These are phyloP conservation scores for Vairimorpha necatrix DNA, from an alignment of 371 early-diverging fungal species.

Conservation along the genomic window DNA sequence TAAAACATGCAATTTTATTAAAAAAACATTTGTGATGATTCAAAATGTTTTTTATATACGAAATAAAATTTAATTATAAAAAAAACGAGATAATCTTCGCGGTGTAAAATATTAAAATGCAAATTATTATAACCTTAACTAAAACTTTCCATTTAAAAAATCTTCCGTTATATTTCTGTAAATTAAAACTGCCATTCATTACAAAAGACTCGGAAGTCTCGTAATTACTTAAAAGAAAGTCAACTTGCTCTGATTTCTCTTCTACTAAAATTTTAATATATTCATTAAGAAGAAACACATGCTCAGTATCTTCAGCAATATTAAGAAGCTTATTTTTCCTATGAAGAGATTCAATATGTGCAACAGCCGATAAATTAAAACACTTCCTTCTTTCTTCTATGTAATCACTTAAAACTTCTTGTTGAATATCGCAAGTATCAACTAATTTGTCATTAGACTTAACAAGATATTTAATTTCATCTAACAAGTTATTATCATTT, in stretches of 20 bases:
- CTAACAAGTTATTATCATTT: not conserved
- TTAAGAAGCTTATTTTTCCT: not conserved
- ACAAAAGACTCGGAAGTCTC: not conserved
- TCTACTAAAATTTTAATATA: not conserved
- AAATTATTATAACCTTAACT: too few species aligned
- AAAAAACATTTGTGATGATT: too few species aligned
- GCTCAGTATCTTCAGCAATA: slow-evolving; percentile 10
- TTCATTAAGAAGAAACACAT: not conserved
- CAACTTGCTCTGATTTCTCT: not conserved
- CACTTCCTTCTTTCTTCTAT: not conserved
- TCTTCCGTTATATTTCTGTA: not conserved
- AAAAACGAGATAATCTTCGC: too few species aligned
- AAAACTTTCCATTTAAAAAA: not conserved
- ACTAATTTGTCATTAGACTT: not conserved
- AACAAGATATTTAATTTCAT: not conserved
- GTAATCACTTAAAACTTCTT: not conserved
- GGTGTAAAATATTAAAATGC: too few species aligned
- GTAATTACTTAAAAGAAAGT: not conserved
- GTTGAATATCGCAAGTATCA: not conserved
- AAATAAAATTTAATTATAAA: too few species aligned
- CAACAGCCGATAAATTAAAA: not conserved
- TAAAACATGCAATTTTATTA: too few species aligned
- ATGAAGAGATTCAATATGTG: not conserved
- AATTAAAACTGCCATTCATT: not conserved
- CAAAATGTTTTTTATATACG: too few species aligned